Percentiles rank a stretch among this genome's conserved stretches.
Evolutionary conservation across 495 filamentous ascomycete genomes (phyloP).

Genomic region (Penicillium silybi): DNA sequence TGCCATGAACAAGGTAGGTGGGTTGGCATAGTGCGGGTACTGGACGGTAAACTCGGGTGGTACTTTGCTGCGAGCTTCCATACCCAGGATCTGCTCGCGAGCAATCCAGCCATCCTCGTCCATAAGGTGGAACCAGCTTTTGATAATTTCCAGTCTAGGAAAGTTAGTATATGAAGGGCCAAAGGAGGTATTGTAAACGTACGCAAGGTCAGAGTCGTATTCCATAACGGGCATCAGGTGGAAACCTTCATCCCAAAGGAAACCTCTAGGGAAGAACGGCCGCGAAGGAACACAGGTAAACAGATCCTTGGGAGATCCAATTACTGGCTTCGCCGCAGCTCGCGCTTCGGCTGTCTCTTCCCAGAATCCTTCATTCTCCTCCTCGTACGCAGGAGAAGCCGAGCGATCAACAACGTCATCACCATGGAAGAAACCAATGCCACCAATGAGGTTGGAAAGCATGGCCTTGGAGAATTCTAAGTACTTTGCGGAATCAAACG

Average conservation of each 20-base stretch:
- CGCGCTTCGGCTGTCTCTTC: constrained; percentile 80
- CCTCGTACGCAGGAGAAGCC: constrained; percentile 84
- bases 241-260: constrained; percentile 98
- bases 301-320: constrained; percentile 83
- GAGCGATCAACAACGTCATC: constrained; percentile 84
- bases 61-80: constrained; percentile 94
- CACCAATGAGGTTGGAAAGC: constrained; percentile 91
- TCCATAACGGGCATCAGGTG: constrained; percentile 89
- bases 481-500: constrained; percentile 71
- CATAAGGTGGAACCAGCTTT: constrained; percentile 93
- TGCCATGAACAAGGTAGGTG: constrained; percentile 92
- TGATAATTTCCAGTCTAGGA: constrained; percentile 74
- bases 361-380: constrained; percentile 97
- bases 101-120: constrained; percentile 98
- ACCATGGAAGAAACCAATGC: constrained; percentile 94
- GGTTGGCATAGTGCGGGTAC: constrained; percentile 97
- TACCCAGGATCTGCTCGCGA: constrained; percentile 90
- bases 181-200: constrained; percentile 14
- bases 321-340: constrained; percentile 53
- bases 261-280: constrained; percentile 94
- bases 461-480: constrained; percentile 79
- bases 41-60: constrained; percentile 93
- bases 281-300: constrained; percentile 92
- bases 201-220: constrained; percentile 87
- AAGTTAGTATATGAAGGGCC: constrained; percentile 1